Evolutionary conservation across 345 rosid genomes (phyloP).

Genomic region (Durio zibethinus): DNA sequence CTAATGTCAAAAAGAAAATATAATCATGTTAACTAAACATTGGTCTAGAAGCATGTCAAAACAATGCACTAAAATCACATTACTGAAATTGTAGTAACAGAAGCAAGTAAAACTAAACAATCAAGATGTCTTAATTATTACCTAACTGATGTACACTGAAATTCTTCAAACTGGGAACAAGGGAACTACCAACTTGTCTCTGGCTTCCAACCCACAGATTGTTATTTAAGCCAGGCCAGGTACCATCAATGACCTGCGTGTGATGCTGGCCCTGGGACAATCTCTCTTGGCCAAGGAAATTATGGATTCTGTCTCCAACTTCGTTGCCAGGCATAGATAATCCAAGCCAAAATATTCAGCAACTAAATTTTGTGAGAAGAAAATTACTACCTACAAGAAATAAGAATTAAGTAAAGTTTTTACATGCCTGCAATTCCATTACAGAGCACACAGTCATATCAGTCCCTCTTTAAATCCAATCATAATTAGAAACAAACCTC

Average conservation of each 20-base stretch:
- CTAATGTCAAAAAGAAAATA: slow-evolving; percentile 39
- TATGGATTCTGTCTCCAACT: slow-evolving; percentile 86
- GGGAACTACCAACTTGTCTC: slow-evolving; percentile 55
- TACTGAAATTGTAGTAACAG: neutral
- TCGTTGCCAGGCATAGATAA: slow-evolving; percentile 97
- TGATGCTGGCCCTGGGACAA: slow-evolving; percentile 64
- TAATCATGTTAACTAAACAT: slow-evolving; percentile 11
- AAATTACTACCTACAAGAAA: slow-evolving; percentile 27
- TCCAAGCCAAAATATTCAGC: slow-evolving; percentile 29
- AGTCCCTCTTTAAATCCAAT: neutral
- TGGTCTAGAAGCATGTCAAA: neutral
- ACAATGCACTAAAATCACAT: neutral
- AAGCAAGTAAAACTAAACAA: slow-evolving; percentile 4
- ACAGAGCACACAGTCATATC: neutral
- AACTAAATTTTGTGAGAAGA: slow-evolving; percentile 28
- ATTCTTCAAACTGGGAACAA: slow-evolving; percentile 52
- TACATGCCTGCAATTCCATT: slow-evolving; percentile 7
- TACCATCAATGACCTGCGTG: slow-evolving; percentile 54
- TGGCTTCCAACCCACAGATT: slow-evolving; percentile 55
- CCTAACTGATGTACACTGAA: slow-evolving; percentile 58
- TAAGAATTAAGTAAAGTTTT: slow-evolving; percentile 16
- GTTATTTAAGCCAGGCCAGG: slow-evolving; percentile 57
- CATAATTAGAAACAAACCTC: slow-evolving; percentile 26
- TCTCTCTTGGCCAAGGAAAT: slow-evolving; percentile 75
- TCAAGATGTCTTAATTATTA: slow-evolving; percentile 26